Evolutionary conservation across 768 basidiomycete genomes (phyloP).

Genomic region (Trametes punicea): DNA sequence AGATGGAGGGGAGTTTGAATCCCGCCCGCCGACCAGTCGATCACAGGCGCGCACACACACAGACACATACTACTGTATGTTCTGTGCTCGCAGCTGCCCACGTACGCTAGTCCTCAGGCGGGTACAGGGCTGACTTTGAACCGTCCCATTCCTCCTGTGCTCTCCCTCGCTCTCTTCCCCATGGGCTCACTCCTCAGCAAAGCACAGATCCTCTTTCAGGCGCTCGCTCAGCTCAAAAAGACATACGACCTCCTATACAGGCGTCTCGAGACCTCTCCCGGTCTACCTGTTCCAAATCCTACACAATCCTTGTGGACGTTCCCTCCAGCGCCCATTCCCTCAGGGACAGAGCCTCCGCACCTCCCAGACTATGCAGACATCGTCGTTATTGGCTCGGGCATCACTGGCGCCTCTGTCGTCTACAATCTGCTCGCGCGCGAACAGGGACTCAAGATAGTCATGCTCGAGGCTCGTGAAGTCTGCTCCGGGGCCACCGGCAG

Average conservation of each 20-base stretch:
- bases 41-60: too few species aligned
- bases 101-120: too few species aligned
- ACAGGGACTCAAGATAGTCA: slow-evolving; percentile 46
- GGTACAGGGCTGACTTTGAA: too few species aligned
- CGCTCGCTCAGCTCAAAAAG: slow-evolving; percentile 16
- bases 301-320: slow-evolving; percentile 63
- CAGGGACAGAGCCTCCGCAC: slow-evolving; percentile 17
- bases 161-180: too few species aligned
- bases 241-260: slow-evolving; percentile 29
- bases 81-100: too few species aligned
- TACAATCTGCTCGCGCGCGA: slow-evolving; percentile 46
- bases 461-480: slow-evolving; percentile 78
- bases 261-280: slow-evolving; percentile 42
- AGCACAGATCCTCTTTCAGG: slow-evolving; percentile 22
- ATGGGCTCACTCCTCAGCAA: slow-evolving; percentile 27
- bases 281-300: slow-evolving; percentile 53
- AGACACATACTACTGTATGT: too few species aligned
- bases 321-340: slow-evolving; percentile 47
- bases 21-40: too few species aligned
- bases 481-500: slow-evolving; percentile 76
- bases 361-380: slow-evolving; percentile 56
- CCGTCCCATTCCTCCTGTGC: too few species aligned
- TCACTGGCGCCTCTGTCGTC: slow-evolving; percentile 63
- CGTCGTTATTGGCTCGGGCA: slow-evolving; percentile 75
- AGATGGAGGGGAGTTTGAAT: too few species aligned